Conservation (phyloP, 2,329 filamentous ascomycete species). For the Zymoseptoria brevis region DNA sequence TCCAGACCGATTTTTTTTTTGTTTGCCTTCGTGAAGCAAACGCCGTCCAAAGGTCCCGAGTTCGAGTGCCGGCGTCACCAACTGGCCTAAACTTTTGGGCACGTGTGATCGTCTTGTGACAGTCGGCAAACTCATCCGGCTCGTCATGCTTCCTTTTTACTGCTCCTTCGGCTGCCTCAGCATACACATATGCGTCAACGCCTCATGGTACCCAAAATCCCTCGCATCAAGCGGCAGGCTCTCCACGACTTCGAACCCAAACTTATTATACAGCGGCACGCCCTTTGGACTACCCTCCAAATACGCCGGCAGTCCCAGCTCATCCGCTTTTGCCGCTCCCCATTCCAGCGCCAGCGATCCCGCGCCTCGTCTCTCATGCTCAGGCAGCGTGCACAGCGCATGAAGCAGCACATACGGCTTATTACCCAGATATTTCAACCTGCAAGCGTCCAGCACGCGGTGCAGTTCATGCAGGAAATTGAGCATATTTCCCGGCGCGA, state of each 20-base stretch:
- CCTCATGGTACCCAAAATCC: constrained; percentile 18
- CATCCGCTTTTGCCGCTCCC: constrained; percentile 35
- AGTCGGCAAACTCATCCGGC: too few relatives aligned
- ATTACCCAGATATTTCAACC: constrained; percentile 20
- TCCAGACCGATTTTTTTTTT: too few relatives aligned
- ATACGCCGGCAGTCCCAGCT: constrained; percentile 31
- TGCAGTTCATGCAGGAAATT: neutral
- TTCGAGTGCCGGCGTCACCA: too few relatives aligned
- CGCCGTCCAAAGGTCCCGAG: too few relatives aligned
- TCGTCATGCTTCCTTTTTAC: neutral
- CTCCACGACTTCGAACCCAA: constrained; percentile 27
- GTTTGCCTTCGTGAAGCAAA: too few relatives aligned
- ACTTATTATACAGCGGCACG: constrained; percentile 33
- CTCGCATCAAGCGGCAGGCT: constrained; percentile 23
- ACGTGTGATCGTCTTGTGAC: too few relatives aligned
- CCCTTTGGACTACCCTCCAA: constrained; percentile 34
- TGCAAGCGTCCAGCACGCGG: neutral
- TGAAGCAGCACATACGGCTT: constrained; percentile 23
- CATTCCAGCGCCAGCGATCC: constrained; percentile 32
- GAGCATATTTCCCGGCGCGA: constrained; percentile 7
- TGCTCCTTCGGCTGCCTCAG: constrained; percentile 13
- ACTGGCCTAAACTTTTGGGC: too few relatives aligned
- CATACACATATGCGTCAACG: constrained; percentile 23
- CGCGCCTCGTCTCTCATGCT: constrained; percentile 34
- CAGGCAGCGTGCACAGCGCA: constrained; percentile 32